These are phyloP conservation scores for Carex scoparia DNA, from an alignment of 176 grass and related monocot species.

Conservation along the genomic window DNA sequence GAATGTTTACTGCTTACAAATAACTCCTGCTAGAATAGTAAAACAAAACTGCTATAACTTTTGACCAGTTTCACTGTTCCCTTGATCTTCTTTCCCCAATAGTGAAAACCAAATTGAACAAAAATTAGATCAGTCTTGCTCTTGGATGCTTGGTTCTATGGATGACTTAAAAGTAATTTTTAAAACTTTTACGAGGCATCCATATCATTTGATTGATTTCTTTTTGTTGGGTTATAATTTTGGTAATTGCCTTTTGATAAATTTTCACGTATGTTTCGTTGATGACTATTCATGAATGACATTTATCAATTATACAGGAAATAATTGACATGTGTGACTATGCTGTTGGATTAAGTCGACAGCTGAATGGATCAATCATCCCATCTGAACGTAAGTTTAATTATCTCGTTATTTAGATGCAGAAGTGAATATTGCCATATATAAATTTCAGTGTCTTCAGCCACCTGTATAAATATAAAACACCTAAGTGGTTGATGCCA, in stretches of 20 bases:
- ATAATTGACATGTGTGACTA: slow-evolving; percentile 99
- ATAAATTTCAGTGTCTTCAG: neutral
- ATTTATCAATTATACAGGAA: slow-evolving; percentile 56
- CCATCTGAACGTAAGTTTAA: slow-evolving; percentile 84
- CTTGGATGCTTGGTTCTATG: neutral
- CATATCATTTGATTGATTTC: neutral
- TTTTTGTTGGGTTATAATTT: neutral
- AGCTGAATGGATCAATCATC: slow-evolving; percentile 94
- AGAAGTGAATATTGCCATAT: neutral
- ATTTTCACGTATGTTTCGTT: neutral
- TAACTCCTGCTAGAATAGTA: neutral
- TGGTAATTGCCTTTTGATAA: neutral
- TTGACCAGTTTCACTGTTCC: neutral
- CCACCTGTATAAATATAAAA: neutral
- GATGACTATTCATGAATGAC: neutral
- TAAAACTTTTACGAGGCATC: neutral
- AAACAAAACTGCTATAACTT: neutral
- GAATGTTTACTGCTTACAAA: neutral
- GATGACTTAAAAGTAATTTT: neutral
- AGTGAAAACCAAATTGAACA: neutral
- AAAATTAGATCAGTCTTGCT: neutral
- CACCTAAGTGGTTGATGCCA: neutral
- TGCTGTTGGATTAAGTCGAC: slow-evolving; percentile 97
- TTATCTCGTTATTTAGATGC: neutral
- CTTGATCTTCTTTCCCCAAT: neutral